These are phyloP conservation scores for Chiua virens DNA, from an alignment of 768 basidiomycete species.

Conservation along the genomic window DNA sequence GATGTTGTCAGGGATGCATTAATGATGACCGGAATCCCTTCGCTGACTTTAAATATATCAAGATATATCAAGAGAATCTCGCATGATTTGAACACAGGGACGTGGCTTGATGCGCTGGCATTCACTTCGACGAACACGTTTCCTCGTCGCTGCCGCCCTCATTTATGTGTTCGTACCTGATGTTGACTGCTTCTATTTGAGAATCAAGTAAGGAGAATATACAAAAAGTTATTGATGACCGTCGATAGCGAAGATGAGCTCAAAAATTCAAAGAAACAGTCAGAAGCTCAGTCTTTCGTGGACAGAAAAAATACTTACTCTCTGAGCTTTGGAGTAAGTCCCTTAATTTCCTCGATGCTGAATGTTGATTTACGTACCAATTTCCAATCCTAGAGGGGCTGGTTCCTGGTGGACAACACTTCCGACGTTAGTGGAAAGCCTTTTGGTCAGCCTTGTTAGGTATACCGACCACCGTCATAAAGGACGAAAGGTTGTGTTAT, in stretches of 20 bases:
- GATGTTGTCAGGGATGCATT: no score
- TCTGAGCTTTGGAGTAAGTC: not conserved
- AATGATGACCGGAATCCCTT: not conserved
- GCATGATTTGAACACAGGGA: no score
- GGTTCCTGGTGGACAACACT: not conserved
- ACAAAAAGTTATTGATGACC: no score
- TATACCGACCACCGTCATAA: not conserved
- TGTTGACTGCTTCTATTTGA: not conserved
- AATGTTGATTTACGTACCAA: slow-evolving; percentile 3
- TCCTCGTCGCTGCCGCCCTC: not conserved
- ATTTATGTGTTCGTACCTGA: not conserved
- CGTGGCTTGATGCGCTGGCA: no score
- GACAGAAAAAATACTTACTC: not conserved
- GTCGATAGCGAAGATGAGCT: no score
- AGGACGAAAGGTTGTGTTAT: not conserved
- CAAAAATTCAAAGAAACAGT: no score
- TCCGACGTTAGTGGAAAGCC: not conserved
- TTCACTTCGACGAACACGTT: no score
- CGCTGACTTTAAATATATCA: not conserved
- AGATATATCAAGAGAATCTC: no score
- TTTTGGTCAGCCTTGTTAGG: not conserved
- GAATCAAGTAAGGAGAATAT: no score
- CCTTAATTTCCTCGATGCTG: not conserved
- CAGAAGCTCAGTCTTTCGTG: not conserved
- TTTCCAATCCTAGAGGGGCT: not conserved